These are phyloP conservation scores for Stagonosporopsis chrysanthemi DNA, from an alignment of 2,329 filamentous ascomycete species.

Conservation along the genomic window DNA sequence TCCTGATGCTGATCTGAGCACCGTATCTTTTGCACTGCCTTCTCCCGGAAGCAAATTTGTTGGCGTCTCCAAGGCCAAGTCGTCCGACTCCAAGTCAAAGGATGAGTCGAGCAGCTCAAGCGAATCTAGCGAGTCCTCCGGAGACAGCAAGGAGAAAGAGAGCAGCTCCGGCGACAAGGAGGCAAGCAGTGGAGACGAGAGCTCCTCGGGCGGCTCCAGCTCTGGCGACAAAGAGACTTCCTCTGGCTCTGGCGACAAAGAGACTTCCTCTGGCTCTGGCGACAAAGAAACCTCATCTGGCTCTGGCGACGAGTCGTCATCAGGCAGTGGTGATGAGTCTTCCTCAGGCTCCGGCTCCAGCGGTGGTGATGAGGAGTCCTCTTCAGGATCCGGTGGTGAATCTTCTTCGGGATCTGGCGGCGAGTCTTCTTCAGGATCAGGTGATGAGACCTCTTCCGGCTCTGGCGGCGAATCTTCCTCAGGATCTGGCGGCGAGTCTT, in stretches of 20 bases:
- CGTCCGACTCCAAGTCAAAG: neutral
- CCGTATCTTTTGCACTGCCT: constrained; percentile 20
- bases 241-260: neutral
- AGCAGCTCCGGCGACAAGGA: neutral
- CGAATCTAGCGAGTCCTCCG: neutral
- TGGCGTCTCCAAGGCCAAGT: neutral
- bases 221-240: constrained; percentile 3
- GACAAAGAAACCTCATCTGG: neutral
- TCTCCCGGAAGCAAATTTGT: constrained; percentile 1
- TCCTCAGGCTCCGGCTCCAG: constrained; percentile 1
- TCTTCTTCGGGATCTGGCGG: neutral
- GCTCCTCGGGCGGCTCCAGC: neutral
- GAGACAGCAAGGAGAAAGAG: neutral
- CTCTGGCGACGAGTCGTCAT: neutral
- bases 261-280: neutral
- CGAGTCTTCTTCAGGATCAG: neutral
- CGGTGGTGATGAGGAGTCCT: neutral
- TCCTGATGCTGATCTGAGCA: constrained; percentile 11
- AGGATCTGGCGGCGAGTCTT: neutral
- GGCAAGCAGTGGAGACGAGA: neutral
- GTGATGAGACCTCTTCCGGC: constrained; percentile 1
- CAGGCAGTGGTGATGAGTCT: neutral
- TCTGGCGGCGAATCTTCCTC: neutral
- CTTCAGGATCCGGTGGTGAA: neutral
- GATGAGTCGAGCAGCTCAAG: neutral